Evolutionary conservation across 179 eudicot species (phyloP).

Genomic region (Spinacia oleracea): DNA sequence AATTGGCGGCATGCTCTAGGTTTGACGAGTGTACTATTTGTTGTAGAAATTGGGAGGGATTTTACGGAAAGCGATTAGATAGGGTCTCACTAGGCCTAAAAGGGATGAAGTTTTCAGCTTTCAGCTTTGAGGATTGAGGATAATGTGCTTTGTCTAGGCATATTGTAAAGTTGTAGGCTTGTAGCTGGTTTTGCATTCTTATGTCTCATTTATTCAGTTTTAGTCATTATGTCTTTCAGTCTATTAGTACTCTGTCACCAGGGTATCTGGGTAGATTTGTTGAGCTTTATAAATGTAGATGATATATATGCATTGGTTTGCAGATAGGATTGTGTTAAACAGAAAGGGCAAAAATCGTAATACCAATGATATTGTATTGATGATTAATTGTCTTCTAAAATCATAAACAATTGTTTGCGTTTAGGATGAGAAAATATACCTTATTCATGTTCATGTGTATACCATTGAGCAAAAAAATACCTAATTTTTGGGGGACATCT

Average conservation of each 20-base stretch:
- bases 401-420: neutral
- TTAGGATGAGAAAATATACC: neutral
- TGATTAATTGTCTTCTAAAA: neutral
- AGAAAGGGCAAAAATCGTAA: neutral
- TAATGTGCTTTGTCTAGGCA: too few relatives aligned
- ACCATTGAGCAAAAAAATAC: neutral
- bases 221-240: too few relatives aligned
- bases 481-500: too few relatives aligned
- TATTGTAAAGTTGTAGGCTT: too few relatives aligned
- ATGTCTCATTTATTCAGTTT: too few relatives aligned
- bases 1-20: neutral
- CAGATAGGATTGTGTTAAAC: neutral
- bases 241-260: too few relatives aligned
- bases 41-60: neutral
- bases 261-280: too few relatives aligned
- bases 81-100: too few relatives aligned
- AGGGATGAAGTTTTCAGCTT: too few relatives aligned
- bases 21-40: neutral
- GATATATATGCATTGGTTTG: neutral
- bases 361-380: too few relatives aligned
- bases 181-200: too few relatives aligned
- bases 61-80: neutral
- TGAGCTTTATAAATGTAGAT: neutral
- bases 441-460: neutral
- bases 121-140: too few relatives aligned